phyloP scores from a whole-genome alignment of 2,329 filamentous ascomycete species.

The Exophiala calicioides region DNA sequence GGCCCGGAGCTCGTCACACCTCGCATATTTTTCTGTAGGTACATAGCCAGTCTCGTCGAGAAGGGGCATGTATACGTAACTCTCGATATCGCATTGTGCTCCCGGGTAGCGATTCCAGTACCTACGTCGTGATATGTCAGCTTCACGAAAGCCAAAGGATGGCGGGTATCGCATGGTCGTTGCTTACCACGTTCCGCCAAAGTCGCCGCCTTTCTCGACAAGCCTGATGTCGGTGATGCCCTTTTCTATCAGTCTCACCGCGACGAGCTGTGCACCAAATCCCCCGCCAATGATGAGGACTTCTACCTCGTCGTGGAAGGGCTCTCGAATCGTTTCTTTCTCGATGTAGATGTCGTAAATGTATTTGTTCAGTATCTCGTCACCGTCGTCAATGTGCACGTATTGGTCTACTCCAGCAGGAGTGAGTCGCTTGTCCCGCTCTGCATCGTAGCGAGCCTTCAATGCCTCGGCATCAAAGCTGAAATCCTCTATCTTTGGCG shows the following conservation, averaged over 20 bases:
- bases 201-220: conserved; percentile 37
- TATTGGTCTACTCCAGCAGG: too few relatives aligned
- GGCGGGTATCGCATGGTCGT: too few relatives aligned
- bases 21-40: conserved; percentile 19
- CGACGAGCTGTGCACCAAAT: conserved; percentile 17
- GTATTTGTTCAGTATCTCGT: too few relatives aligned
- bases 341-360: too few relatives aligned
- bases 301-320: conserved; percentile 15
- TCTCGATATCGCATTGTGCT: conserved; percentile 58
- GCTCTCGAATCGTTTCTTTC: too few relatives aligned
- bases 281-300: conserved; percentile 30
- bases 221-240: conserved; percentile 16
- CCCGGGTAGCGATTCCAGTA: conserved; percentile 33
- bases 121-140: conserved; percentile 33
- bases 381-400: too few relatives aligned
- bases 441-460: too few relatives aligned
- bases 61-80: too few relatives aligned
- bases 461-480: too few relatives aligned
- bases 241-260: conserved; percentile 15
- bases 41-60: too few relatives aligned
- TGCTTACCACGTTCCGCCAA: conserved; percentile 32
- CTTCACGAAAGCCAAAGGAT: neutral
- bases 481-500: too few relatives aligned
- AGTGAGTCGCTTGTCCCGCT: too few relatives aligned
- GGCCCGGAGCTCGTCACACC: conserved; percentile 6